phyloP scores from a whole-genome alignment of 768 basidiomycete species.

The Termitomyces sp. region DNA sequence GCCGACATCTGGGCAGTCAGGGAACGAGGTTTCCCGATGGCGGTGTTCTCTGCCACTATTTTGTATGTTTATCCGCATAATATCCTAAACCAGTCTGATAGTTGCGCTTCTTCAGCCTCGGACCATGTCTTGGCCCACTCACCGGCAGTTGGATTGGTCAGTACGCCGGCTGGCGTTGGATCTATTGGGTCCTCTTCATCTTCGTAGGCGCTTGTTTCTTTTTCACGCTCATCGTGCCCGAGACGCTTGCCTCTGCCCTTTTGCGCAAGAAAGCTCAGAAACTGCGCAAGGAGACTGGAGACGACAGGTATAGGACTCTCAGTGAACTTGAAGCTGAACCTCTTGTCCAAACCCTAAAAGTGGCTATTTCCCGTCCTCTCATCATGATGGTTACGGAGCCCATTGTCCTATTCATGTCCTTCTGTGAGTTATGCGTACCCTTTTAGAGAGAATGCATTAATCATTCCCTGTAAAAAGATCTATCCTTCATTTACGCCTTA shows the following conservation, averaged over 20 bases:
- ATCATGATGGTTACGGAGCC: slow-evolving; percentile 7
- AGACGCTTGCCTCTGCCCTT: slow-evolving; percentile 43
- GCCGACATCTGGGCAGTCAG: slow-evolving; percentile 37
- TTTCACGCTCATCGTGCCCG: slow-evolving; percentile 39
- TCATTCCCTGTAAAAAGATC: not conserved
- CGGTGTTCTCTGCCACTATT: slow-evolving; percentile 37
- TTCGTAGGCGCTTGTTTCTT: slow-evolving; percentile 30
- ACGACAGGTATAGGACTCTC: slow-evolving; percentile 8
- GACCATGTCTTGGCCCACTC: slow-evolving; percentile 44
- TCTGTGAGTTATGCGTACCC: not conserved
- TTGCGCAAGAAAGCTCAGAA: slow-evolving; percentile 34
- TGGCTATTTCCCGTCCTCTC: slow-evolving; percentile 2
- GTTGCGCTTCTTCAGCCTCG: slow-evolving; percentile 22
- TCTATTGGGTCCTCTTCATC: slow-evolving; percentile 45
- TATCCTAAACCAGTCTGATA: not conserved
- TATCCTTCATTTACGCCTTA: not conserved
- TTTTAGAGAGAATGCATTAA: not conserved
- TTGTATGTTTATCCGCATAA: slow-evolving; percentile 26
- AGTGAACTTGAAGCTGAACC: slow-evolving; percentile 3
- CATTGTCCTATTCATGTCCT: slow-evolving; percentile 5
- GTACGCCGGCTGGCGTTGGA: slow-evolving; percentile 39
- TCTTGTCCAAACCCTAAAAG: not conserved
- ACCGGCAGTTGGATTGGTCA: slow-evolving; percentile 42
- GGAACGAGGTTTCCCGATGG: slow-evolving; percentile 27
- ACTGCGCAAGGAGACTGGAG: slow-evolving; percentile 32